phyloP scores from a whole-genome alignment of 331 rosid genomes.

The Stylosanthes scabra region DNA sequence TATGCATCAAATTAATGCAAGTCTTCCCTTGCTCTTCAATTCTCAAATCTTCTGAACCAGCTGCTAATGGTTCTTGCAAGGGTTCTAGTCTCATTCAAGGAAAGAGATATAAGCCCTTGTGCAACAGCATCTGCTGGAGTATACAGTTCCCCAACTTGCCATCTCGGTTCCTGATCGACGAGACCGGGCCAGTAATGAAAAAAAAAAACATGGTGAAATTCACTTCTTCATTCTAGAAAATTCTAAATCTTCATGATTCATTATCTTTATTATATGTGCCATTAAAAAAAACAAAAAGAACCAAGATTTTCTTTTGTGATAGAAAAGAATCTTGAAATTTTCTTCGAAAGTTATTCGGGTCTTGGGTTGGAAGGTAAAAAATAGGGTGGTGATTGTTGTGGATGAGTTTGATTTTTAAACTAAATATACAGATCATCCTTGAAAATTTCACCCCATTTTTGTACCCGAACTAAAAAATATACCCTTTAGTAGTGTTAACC shows the following conservation, averaged over 20 bases:
- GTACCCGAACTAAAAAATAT: too few relatives aligned
- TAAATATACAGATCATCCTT: too few relatives aligned
- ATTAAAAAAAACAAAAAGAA: too few relatives aligned
- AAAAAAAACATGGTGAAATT: constrained; percentile 3
- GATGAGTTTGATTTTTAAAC: too few relatives aligned
- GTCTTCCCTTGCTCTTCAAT: constrained; percentile 41
- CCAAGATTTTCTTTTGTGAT: too few relatives aligned
- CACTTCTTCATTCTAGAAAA: background rate
- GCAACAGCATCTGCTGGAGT: constrained; percentile 75
- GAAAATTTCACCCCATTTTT: too few relatives aligned
- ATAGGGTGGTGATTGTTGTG: too few relatives aligned
- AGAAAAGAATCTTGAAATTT: background rate
- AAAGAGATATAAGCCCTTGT: constrained; percentile 70
- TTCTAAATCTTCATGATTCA: background rate
- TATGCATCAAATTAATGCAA: constrained; percentile 1
- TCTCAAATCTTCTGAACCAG: constrained; percentile 74
- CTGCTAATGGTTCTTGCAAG: constrained; percentile 66
- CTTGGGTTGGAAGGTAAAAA: too few relatives aligned
- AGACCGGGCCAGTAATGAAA: constrained; percentile 2
- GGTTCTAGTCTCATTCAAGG: constrained; percentile 65
- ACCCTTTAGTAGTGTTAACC: background rate
- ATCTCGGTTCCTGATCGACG: constrained; percentile 48
- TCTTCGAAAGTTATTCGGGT: background rate
- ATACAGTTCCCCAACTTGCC: constrained; percentile 57
- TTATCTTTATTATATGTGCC: too few relatives aligned